phyloP scores from a whole-genome alignment of 2,329 filamentous ascomycete genomes.

The Leptographium wingfieldii region DNA sequence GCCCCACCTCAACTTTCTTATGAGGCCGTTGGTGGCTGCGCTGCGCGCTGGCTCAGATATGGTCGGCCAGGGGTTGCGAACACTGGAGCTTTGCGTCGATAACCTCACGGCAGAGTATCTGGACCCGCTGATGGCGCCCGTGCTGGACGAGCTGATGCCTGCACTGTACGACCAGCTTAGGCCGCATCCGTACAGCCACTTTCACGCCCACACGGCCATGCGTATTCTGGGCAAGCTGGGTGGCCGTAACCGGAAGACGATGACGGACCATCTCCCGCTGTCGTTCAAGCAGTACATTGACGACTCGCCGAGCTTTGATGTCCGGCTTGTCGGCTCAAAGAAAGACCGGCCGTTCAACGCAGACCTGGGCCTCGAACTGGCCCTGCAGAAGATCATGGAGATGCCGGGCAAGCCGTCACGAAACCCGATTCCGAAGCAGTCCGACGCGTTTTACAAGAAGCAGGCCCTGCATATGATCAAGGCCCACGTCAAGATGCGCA shows the following conservation, averaged over 20 bases:
- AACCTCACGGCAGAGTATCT: slow-evolving; percentile 96
- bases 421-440: slow-evolving; percentile 39
- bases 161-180: slow-evolving; percentile 91
- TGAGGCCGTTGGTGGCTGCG: slow-evolving; percentile 94
- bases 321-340: slow-evolving; percentile 80
- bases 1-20: slow-evolving; percentile 89
- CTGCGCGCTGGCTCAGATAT: slow-evolving; percentile 83
- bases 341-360: slow-evolving; percentile 80
- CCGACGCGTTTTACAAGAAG: slow-evolving; percentile 79
- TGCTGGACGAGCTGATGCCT: slow-evolving; percentile 97
- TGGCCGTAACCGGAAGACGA: slow-evolving; percentile 87
- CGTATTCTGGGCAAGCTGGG: slow-evolving; percentile 93
- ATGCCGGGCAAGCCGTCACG: slow-evolving; percentile 46
- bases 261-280: slow-evolving; percentile 78
- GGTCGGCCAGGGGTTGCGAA: slow-evolving; percentile 85
- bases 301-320: slow-evolving; percentile 74
- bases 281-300: slow-evolving; percentile 77
- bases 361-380: slow-evolving; percentile 74
- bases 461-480: slow-evolving; percentile 83
- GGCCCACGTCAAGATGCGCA: slow-evolving; percentile 77
- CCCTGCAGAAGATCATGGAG: slow-evolving; percentile 80
- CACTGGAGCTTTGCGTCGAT: slow-evolving; percentile 91
- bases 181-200: slow-evolving; percentile 90
- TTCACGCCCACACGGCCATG: slow-evolving; percentile 96
- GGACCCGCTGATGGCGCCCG: slow-evolving; percentile 97